Evolutionary conservation across 179 eudicot genomes (phyloP).

Genomic region (Amaranthus tricolor): DNA sequence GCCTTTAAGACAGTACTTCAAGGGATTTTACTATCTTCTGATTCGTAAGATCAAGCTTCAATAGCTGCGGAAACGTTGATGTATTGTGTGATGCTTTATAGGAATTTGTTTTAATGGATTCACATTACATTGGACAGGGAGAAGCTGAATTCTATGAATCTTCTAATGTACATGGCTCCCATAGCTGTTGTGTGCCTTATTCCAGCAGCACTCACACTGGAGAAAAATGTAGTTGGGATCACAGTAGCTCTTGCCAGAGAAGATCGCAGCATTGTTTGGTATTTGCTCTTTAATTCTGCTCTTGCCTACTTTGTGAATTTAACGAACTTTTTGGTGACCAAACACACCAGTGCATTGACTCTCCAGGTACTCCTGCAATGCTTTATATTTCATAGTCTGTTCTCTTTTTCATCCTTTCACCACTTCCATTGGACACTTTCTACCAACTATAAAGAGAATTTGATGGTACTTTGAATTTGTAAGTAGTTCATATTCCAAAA

Average conservation of each 20-base stretch:
- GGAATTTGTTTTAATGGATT: slow-evolving; percentile 11
- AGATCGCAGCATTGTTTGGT: slow-evolving; percentile 40
- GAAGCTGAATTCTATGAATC: slow-evolving; percentile 50
- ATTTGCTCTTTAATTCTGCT: slow-evolving; percentile 41
- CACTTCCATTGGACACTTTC: neutral
- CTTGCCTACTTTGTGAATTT: slow-evolving; percentile 47
- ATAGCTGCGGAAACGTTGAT: neutral
- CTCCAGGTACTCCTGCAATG: slow-evolving; percentile 38
- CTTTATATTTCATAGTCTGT: neutral
- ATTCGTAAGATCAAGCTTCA: slow-evolving; percentile 27
- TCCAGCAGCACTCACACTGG: slow-evolving; percentile 48
- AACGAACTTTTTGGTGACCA: slow-evolving; percentile 53
- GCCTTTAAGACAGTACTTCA: slow-evolving; percentile 46
- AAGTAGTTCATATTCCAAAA: neutral
- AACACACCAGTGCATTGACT: slow-evolving; percentile 54
- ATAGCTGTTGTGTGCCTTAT: slow-evolving; percentile 45
- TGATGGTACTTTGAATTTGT: neutral
- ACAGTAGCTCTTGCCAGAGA: slow-evolving; percentile 45
- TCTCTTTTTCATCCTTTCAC: neutral
- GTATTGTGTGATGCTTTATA: neutral
- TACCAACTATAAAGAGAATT: neutral
- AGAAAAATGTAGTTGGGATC: slow-evolving; percentile 42
- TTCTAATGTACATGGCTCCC: slow-evolving; percentile 52
- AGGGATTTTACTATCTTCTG: slow-evolving; percentile 45
- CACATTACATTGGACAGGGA: slow-evolving; percentile 31